A percentile compares a stretch with the other conserved stretches of the same genome.
Conservation (phyloP, 441 rosid genomes). For the Sinapis alba region DNA sequence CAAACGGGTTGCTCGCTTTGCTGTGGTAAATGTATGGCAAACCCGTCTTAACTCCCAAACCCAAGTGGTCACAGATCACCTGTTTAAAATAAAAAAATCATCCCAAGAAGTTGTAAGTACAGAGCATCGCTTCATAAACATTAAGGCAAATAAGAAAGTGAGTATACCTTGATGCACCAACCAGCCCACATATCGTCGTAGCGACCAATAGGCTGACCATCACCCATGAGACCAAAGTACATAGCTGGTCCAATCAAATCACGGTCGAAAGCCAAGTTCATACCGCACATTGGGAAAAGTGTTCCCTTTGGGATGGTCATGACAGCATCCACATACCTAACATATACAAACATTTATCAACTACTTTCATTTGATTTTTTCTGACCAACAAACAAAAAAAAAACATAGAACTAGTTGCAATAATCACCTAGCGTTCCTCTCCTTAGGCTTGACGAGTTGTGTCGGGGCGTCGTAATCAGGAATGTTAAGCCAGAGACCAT, state of each 20-base stretch:
- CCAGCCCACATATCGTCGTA: constrained; percentile 99
- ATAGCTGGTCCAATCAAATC: constrained; percentile 93
- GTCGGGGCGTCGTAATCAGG: constrained; percentile 98
- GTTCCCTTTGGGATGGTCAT: constrained; percentile 95
- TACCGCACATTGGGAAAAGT: constrained; percentile 97
- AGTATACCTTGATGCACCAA: constrained; percentile 82
- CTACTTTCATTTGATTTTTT: background rate
- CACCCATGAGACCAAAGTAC: constrained; percentile 99
- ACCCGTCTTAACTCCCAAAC: constrained; percentile 91
- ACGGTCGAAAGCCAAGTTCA: constrained; percentile 90
- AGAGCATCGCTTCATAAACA: background rate
- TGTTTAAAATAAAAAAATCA: background rate
- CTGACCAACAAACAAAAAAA: background rate
- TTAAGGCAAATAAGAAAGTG: background rate
- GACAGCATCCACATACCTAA: constrained; percentile 90
- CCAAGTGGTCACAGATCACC: constrained; percentile 95
- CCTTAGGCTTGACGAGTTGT: constrained; percentile 92
- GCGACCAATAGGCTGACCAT: constrained; percentile 97
- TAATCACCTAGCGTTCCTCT: constrained; percentile 77
- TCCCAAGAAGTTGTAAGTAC: background rate
- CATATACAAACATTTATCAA: background rate
- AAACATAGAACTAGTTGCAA: background rate
- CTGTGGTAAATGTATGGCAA: constrained; percentile 94
- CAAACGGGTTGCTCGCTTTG: constrained; percentile 97
- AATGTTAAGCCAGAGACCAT: constrained; percentile 98